phyloP scores from a whole-genome alignment of 805 yeast species.

The Komagataella kurtzmanii region DNA sequence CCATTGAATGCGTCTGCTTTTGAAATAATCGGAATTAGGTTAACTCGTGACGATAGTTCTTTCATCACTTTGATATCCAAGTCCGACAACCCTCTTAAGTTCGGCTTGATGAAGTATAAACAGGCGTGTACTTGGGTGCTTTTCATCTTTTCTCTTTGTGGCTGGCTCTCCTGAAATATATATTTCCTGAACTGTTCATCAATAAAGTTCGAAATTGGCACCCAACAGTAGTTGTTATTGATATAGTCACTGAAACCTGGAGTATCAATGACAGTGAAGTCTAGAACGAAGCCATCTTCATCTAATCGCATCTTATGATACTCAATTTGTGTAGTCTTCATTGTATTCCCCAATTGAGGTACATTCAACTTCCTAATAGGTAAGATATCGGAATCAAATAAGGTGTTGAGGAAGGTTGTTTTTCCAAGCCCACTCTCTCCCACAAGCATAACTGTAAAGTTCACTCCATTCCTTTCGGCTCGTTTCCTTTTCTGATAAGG shows the following conservation, averaged over 20 bases:
- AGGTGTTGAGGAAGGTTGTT: conserved; percentile 67
- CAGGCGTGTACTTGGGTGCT: conserved; percentile 80
- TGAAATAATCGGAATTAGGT: conserved; percentile 70
- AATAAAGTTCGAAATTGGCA: conserved; percentile 54
- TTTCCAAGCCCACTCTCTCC: conserved; percentile 80
- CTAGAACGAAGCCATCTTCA: conserved; percentile 46
- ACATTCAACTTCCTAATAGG: conserved; percentile 22
- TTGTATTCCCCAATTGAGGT: conserved; percentile 1
- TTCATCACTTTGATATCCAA: conserved; percentile 66
- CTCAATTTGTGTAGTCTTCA: conserved; percentile 17
- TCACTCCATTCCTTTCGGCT: conserved; percentile 35
- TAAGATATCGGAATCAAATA: conserved; percentile 41
- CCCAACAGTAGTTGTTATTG: conserved; percentile 56
- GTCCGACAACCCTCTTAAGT: conserved; percentile 44
- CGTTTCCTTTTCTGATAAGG: not conserved
- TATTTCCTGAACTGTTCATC: conserved; percentile 64
- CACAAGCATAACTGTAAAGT: conserved; percentile 71
- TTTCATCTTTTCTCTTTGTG: conserved; percentile 32
- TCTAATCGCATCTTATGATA: conserved; percentile 34
- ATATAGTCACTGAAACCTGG: conserved; percentile 67
- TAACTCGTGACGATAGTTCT: conserved; percentile 56
- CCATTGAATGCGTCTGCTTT: conserved; percentile 66
- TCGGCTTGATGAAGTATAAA: conserved; percentile 67
- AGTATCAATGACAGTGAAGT: conserved; percentile 53
- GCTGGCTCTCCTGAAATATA: conserved; percentile 71